These are phyloP conservation scores for Ottelia alismoides DNA, from an alignment of 106 monocot genomes.

Conservation along the genomic window DNA sequence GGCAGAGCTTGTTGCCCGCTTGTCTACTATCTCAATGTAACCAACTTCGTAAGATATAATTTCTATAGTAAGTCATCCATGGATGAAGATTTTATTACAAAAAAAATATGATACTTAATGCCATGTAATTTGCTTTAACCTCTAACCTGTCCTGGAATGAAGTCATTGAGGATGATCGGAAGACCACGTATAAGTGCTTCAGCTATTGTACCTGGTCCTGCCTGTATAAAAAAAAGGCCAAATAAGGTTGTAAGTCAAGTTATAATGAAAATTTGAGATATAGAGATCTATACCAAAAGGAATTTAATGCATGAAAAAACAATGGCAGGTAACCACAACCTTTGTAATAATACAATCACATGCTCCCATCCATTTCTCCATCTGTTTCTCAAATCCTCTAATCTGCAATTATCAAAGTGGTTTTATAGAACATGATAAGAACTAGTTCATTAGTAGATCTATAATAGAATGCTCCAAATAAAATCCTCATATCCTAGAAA, in stretches of 20 bases:
- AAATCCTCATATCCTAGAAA: background rate
- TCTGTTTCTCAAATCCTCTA: conserved; percentile 31
- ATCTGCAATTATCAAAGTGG: conserved; percentile 13
- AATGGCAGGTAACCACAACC: conserved; percentile 3
- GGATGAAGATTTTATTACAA: no score
- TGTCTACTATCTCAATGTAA: no score
- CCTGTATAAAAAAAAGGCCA: conserved; percentile 5
- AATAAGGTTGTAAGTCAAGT: background rate
- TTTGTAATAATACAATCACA: conserved; percentile 53
- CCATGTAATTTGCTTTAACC: no score
- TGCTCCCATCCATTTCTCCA: conserved; percentile 51
- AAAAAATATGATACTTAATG: no score
- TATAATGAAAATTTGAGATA: background rate
- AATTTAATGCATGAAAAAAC: background rate
- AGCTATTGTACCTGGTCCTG: conserved; percentile 38
- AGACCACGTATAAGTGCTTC: conserved; percentile 34
- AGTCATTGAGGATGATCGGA: conserved; percentile 46
- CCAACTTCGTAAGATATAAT: no score
- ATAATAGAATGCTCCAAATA: background rate
- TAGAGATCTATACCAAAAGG: background rate
- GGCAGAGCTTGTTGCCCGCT: no score
- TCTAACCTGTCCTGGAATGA: conserved; percentile 47
- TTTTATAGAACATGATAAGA: conserved; percentile 42
- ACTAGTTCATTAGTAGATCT: background rate
- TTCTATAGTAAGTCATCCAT: no score